Evolutionary conservation across 1,139 yeast species (phyloP).

Genomic region (Yamadazyma oceani): DNA sequence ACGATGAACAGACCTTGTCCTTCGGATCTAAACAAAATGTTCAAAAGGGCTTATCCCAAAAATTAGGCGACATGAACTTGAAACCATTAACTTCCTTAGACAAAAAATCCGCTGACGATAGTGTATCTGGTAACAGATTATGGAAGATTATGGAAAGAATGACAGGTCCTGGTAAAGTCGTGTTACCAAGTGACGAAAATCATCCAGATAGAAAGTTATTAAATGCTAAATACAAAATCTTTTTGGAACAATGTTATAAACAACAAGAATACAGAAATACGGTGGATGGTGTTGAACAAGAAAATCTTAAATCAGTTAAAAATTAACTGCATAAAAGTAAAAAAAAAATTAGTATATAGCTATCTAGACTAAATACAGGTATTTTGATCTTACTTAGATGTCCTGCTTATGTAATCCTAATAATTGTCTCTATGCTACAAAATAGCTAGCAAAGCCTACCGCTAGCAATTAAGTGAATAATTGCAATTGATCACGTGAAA

Average conservation of each 20-base stretch:
- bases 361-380: conserved; percentile 2
- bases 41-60: conserved; percentile 48
- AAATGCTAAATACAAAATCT: conserved; percentile 75
- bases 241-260: conserved; percentile 80
- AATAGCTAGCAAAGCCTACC: too few species aligned
- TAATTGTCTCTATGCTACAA: conserved; percentile 2
- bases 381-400: neutral
- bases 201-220: conserved; percentile 71
- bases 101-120: conserved; percentile 15
- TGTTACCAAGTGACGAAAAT: conserved; percentile 58
- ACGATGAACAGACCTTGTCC: conserved; percentile 51
- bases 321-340: conserved; percentile 10
- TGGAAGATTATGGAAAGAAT: conserved; percentile 86
- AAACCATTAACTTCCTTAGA: conserved; percentile 37
- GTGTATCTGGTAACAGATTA: conserved; percentile 53
- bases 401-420: conserved; percentile 2
- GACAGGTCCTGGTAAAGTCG: conserved; percentile 81
- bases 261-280: conserved; percentile 73
- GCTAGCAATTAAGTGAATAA: too few species aligned
- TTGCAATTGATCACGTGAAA: conserved; percentile 2
- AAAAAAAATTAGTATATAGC: conserved; percentile 3
- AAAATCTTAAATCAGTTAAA: conserved; percentile 15
- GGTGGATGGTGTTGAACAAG: conserved; percentile 60
- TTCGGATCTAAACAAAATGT: conserved; percentile 58
- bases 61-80: conserved; percentile 35